Evolutionary conservation across 371 early-diverging fungal species (phyloP).

Genomic region (Mortierella sp.): DNA sequence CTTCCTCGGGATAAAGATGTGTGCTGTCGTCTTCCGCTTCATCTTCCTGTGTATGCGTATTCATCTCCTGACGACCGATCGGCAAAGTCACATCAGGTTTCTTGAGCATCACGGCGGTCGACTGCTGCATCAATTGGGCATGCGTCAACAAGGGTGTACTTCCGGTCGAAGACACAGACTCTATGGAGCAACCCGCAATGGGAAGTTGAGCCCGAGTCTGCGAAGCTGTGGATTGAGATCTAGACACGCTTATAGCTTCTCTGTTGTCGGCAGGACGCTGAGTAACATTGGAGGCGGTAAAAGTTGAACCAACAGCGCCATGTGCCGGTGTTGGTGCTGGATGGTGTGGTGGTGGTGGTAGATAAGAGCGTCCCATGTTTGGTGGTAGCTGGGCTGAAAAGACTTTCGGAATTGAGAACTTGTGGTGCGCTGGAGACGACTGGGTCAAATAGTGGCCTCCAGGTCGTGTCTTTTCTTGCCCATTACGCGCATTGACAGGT

Average conservation of each 20-base stretch:
- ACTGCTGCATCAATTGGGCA: not conserved
- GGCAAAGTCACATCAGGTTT: not conserved
- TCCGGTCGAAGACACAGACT: not conserved
- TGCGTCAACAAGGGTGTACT: not conserved
- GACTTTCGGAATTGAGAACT: not conserved
- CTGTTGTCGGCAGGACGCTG: not conserved
- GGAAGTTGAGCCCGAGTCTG: too few relatives aligned
- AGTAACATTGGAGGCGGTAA: not conserved
- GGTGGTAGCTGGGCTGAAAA: slow-evolving; percentile 1
- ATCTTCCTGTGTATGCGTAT: not conserved
- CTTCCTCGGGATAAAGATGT: too few relatives aligned
- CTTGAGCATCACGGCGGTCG: slow-evolving; percentile 2
- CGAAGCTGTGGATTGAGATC: too few relatives aligned
- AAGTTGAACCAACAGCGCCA: not conserved
- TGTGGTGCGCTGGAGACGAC: not conserved
- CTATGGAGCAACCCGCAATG: too few relatives aligned
- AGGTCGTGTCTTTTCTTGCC: too few relatives aligned
- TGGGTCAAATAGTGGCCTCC: slow-evolving; percentile 18
- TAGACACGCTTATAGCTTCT: not conserved
- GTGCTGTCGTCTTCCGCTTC: too few relatives aligned
- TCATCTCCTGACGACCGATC: not conserved
- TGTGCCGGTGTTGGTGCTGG: not conserved
- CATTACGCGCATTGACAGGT: too few relatives aligned
- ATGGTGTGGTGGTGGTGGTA: slow-evolving; percentile 7
- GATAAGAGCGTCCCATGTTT: slow-evolving; percentile 15